Conservation (phyloP, 2,329 filamentous ascomycete genomes). For the Exophiala aquamarina region DNA sequence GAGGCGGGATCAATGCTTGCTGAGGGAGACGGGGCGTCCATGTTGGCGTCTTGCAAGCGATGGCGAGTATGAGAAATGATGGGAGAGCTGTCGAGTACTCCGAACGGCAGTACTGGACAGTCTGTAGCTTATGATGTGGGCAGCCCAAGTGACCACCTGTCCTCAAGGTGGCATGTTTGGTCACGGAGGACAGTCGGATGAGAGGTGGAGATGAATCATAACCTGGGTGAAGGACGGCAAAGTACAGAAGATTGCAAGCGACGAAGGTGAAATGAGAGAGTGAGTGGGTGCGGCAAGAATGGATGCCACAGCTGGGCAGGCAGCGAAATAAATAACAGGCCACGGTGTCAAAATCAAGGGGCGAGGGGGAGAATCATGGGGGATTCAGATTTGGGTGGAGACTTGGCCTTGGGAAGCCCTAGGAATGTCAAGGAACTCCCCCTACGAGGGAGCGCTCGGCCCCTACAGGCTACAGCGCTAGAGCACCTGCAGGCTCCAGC, state of each 20-base stretch:
- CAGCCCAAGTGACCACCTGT: slow-evolving; percentile 25
- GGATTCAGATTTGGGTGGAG: no score
- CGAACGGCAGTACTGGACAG: no score
- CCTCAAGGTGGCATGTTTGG: slow-evolving; percentile 25
- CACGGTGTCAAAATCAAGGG: slow-evolving; percentile 20
- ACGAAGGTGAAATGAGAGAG: slow-evolving; percentile 2
- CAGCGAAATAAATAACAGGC: slow-evolving; percentile 24
- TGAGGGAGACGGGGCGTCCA: slow-evolving; percentile 1
- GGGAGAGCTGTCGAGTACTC: not conserved
- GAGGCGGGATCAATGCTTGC: no score
- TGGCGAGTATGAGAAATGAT: no score
- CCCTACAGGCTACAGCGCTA: no score
- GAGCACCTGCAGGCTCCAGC: no score
- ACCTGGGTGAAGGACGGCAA: slow-evolving; percentile 8
- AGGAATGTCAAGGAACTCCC: no score
- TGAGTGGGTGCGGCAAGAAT: not conserved
- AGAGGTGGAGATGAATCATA: slow-evolving; percentile 18
- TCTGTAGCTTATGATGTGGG: not conserved
- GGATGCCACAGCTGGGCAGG: slow-evolving; percentile 18
- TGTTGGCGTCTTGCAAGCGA: slow-evolving; percentile 8
- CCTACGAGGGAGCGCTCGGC: no score
- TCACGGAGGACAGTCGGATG: slow-evolving; percentile 11
- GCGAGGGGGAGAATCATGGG: no score
- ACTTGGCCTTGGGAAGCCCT: no score
- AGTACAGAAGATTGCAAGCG: slow-evolving; percentile 4